Percentiles rank a stretch among this genome's conserved stretches.
Conservation (phyloP, 768 basidiomycete genomes). For the Suillus discolor region DNA sequence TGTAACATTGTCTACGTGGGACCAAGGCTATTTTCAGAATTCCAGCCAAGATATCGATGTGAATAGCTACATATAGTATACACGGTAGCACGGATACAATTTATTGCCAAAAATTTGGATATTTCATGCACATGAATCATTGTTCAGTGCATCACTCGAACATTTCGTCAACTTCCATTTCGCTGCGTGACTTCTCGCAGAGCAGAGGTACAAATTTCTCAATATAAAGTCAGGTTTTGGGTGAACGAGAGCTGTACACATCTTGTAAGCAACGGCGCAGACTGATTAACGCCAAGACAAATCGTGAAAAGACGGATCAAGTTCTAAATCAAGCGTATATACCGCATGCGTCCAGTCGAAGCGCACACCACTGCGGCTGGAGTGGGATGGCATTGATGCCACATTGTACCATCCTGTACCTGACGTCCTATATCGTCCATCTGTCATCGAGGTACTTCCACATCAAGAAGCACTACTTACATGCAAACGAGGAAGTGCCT, state of each 20-base stretch:
- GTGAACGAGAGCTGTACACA: neutral
- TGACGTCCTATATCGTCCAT: no score
- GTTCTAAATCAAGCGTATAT: conserved; percentile 28
- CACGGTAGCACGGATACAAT: neutral
- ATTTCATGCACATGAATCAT: no score
- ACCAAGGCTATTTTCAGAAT: neutral
- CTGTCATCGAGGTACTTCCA: neutral
- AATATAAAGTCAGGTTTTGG: neutral
- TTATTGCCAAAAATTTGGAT: neutral
- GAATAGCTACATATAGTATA: no score
- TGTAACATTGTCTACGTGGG: no score
- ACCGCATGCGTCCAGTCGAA: conserved; percentile 62
- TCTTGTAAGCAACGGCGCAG: neutral
- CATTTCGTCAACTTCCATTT: no score
- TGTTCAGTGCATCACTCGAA: neutral
- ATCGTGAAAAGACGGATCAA: neutral
- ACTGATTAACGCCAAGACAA: neutral
- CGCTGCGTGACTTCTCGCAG: no score
- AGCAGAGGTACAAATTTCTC: no score
- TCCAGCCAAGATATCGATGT: neutral
- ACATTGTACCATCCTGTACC: conserved; percentile 60
- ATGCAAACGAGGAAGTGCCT: conserved; percentile 67
- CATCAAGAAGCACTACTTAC: conserved; percentile 33
- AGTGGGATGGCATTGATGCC: conserved; percentile 62
- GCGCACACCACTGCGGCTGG: conserved; percentile 74